Evolutionary conservation across 1,139 yeast species (phyloP), one percentile per base, ranked within the genome.

Genomic region (Hanseniaspora sp.): DNA sequence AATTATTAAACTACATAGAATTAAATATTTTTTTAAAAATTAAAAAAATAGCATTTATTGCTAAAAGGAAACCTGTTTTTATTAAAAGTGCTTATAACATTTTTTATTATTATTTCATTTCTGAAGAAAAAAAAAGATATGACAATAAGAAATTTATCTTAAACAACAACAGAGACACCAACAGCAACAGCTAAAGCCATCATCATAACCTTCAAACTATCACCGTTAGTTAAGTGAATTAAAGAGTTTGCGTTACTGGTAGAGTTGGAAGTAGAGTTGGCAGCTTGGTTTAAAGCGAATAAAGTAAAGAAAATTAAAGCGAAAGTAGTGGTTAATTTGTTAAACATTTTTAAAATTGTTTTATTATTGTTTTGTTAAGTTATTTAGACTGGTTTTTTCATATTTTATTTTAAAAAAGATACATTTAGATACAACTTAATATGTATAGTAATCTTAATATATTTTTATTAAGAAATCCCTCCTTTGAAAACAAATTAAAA

Each of bases 111-210:
- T 40, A 17, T 7, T 18, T 12, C 42, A n/a, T n/a, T n/a, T n/a
- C 11, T n/a, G 17, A 39, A 39, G 23, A 17, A 30, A 23, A 30
- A 30, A 33, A 43, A 43, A 43, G 33, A 17, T 17, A 9, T 37
- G 17, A n/a, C 9, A 37, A 7, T 13, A n/a, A n/a, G 8, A 37
- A 3, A 7, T 9, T 17, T 40, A 17, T 40, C 15, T 47, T 48
- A 48, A n/a, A 48, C 34, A 48, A 33, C 29, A 33, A 30, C 33
- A 42, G 53, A 48, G 35, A 42, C 53, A 35, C 53, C 53, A 31
- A 37, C 43, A 35, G 53, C 53, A 42, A 48, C 53, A 17, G 53
- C 53, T 34, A 48, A 48, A 23, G 53, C 53, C 17, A 48, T 34
- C 7, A 48, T 13, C 53, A 48, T 48, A 30, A 45, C 53, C 38